These are phyloP conservation scores for Hericium coralloides DNA, from an alignment of 768 basidiomycete genomes.

Conservation along the genomic window DNA sequence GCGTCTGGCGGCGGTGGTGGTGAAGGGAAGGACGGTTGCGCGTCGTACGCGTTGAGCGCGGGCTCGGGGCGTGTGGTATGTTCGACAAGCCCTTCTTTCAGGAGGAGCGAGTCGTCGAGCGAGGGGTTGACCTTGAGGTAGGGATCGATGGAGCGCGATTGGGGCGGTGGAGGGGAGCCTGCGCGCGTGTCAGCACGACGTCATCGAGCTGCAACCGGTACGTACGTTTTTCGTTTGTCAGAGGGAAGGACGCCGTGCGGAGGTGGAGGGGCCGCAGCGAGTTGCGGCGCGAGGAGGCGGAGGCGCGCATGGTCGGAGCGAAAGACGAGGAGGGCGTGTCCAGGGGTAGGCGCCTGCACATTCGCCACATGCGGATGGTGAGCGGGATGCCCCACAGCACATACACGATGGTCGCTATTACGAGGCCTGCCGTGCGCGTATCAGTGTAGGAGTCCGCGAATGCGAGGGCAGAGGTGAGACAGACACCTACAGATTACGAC, in stretches of 20 bases:
- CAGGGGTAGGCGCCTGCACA: not conserved
- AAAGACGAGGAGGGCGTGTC: not conserved
- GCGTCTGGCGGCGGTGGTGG: not conserved
- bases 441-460: not conserved
- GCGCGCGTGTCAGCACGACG: not conserved
- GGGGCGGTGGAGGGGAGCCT: not conserved
- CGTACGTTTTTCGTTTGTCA: not conserved
- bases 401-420: constrained; percentile 13
- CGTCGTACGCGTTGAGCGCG: constrained; percentile 7
- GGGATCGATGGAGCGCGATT: constrained; percentile 4
- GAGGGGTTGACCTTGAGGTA: constrained; percentile 13
- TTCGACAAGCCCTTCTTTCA: constrained; percentile 9
- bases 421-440: constrained; percentile 6
- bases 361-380: constrained; percentile 10
- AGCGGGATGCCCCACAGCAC: constrained; percentile 17
- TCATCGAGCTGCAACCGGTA: not conserved
- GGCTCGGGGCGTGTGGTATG: constrained; percentile 5
- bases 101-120: constrained; percentile 10
- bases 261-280: not conserved
- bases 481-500: constrained; percentile 13
- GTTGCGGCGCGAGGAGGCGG: not conserved
- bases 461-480: not conserved
- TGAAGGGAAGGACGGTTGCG: not conserved
- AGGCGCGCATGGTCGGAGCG: not conserved
- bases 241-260: not conserved